A percentile compares a stretch with the other conserved stretches of the same genome.
Evolutionary conservation across 140 eudicot genomes (phyloP).

Genomic region (Flaveria floridana): DNA sequence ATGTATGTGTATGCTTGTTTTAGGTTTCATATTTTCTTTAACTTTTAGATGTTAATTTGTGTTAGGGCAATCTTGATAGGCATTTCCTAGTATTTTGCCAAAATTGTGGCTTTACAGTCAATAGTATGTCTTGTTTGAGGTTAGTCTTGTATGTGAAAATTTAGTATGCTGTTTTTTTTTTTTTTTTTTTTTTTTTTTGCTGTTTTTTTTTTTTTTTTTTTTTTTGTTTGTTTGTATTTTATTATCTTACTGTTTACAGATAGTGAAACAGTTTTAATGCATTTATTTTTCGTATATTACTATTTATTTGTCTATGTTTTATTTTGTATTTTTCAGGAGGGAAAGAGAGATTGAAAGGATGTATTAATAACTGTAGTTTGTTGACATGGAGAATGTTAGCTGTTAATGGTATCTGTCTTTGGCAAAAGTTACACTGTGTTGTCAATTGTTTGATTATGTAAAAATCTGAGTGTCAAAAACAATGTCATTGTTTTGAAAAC

Average conservation of each 20-base stretch:
- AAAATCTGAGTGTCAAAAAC: too few species aligned
- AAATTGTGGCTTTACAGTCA: neutral
- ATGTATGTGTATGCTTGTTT: constrained; percentile 1
- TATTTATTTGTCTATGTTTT: neutral
- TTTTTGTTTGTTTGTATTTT: neutral
- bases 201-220: neutral
- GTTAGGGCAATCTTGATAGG: neutral
- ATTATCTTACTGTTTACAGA: neutral
- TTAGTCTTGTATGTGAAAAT: neutral
- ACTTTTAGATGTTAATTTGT: constrained; percentile 19
- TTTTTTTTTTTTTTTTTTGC: neutral
- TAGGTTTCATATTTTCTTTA: neutral
- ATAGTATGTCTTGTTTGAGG: neutral
- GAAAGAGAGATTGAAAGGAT: neutral
- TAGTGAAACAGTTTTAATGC: neutral
- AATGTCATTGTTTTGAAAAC: too few species aligned
- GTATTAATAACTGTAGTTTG: neutral
- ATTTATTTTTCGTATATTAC: neutral
- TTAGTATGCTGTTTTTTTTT: neutral
- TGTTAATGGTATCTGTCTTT: too few species aligned
- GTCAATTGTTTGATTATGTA: too few species aligned
- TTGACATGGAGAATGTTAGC: neutral
- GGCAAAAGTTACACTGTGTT: too few species aligned
- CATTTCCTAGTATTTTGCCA: neutral
- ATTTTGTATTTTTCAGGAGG: neutral